Percentiles rank a stretch among this genome's conserved stretches.
Conservation (phyloP, 139 green algal species). For the Choricystis sp. region DNA sequence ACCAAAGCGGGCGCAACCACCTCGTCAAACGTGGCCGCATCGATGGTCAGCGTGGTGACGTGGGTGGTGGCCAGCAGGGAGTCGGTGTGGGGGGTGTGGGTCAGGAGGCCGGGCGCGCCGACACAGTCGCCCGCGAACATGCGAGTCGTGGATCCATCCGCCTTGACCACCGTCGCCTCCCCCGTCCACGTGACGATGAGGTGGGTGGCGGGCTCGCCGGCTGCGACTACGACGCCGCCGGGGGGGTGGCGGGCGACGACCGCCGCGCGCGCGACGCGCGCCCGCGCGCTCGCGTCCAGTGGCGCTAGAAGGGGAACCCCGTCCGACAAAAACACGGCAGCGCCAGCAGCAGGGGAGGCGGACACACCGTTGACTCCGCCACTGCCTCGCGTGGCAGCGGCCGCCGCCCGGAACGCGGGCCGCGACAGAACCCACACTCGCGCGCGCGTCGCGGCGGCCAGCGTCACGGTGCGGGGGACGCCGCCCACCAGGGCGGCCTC, state of each 20-base stretch:
- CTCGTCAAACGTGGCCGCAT: slow-evolving; percentile 59
- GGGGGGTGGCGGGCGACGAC: neutral
- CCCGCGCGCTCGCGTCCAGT: slow-evolving; percentile 58
- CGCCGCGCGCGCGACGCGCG: neutral
- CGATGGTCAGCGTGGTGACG: slow-evolving; percentile 58
- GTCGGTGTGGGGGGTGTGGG: slow-evolving; percentile 16
- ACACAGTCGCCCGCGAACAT: slow-evolving; percentile 88
- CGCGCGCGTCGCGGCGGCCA: slow-evolving; percentile 66
- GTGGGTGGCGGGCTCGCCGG: neutral
- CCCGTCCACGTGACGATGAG: too few species aligned
- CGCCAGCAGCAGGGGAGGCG: neutral
- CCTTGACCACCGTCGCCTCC: slow-evolving; percentile 23
- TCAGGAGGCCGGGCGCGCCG: slow-evolving; percentile 70
- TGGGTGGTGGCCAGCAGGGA: slow-evolving; percentile 61
- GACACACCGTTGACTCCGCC: slow-evolving; percentile 60
- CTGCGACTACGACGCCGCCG: too few species aligned
- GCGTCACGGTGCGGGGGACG: slow-evolving; percentile 60
- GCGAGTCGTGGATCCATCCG: slow-evolving; percentile 75
- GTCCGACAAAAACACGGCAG: slow-evolving; percentile 49
- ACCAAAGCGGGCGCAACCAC: slow-evolving; percentile 70
- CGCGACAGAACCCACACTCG: slow-evolving; percentile 83
- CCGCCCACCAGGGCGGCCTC: slow-evolving; percentile 86
- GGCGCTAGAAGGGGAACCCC: slow-evolving; percentile 61
- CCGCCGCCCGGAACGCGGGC: slow-evolving; percentile 58
- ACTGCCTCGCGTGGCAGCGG: slow-evolving; percentile 49